Conservation (phyloP, 1,284 basidiomycete species). For the Microbotryum scabiosae region DNA sequence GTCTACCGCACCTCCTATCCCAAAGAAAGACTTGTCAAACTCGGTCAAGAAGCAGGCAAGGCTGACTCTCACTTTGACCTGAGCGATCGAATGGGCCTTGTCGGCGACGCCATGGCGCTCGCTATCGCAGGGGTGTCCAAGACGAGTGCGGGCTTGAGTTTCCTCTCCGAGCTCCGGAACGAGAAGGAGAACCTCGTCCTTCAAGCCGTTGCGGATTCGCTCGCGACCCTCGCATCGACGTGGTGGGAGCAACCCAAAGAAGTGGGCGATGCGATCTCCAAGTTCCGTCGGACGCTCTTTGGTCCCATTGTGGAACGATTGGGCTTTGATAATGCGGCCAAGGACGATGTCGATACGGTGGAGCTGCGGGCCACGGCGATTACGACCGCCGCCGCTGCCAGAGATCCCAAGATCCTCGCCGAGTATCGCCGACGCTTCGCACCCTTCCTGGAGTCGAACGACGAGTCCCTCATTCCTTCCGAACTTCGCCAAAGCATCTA, state of each 20-base stretch:
- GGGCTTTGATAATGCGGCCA: conserved; percentile 63
- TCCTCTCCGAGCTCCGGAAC: conserved; percentile 28
- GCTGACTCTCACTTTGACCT: conserved; percentile 59
- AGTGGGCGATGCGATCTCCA: conserved; percentile 54
- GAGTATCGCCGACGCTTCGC: conserved; percentile 69
- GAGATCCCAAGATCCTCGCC: conserved; percentile 48
- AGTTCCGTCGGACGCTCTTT: conserved; percentile 48
- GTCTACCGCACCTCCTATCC: conserved; percentile 88
- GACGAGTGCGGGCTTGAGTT: conserved; percentile 37
- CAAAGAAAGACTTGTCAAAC: conserved; percentile 65
- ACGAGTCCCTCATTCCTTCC: conserved; percentile 69
- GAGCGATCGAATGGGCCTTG: conserved; percentile 38
- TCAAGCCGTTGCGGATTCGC: conserved; percentile 53
- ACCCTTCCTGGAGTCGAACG: conserved; percentile 60
- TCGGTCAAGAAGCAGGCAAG: conserved; percentile 69
- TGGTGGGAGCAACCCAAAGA: conserved; percentile 77
- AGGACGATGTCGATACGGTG: conserved; percentile 63
- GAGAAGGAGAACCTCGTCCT: conserved; percentile 61
- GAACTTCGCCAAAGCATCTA: conserved; percentile 57
- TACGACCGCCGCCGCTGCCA: conserved; percentile 48
- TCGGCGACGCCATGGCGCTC: conserved; percentile 41
- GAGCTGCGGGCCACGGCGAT: conserved; percentile 72
- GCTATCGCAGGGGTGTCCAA: conserved; percentile 40
- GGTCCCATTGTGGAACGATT: conserved; percentile 67
- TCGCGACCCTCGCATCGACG: conserved; percentile 53